These are phyloP conservation scores for Alternaria angustiovoidea DNA, from an alignment of 2,329 filamentous ascomycete genomes.

Conservation along the genomic window DNA sequence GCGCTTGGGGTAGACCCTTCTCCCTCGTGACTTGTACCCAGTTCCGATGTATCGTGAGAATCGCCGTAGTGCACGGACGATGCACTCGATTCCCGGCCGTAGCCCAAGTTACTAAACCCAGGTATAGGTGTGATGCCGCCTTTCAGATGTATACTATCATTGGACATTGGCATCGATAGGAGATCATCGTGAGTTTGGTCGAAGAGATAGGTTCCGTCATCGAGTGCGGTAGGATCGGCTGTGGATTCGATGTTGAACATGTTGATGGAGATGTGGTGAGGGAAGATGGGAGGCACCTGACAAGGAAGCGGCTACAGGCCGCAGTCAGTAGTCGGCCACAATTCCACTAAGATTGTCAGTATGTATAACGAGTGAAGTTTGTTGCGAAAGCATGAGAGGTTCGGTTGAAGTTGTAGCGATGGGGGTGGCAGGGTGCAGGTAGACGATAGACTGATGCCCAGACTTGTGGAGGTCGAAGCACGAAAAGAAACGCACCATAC, in stretches of 20 bases:
- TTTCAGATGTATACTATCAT: slow-evolving; percentile 47
- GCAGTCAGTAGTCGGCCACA: slow-evolving; percentile 28
- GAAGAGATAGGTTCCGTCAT: slow-evolving; percentile 48
- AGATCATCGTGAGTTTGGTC: slow-evolving; percentile 41
- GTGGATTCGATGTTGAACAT: slow-evolving; percentile 49
- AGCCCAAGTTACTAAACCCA: slow-evolving; percentile 48
- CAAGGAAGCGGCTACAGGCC: slow-evolving; percentile 30
- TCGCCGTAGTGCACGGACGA: slow-evolving; percentile 53
- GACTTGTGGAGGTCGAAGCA: slow-evolving; percentile 36
- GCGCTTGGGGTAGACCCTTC: slow-evolving; percentile 43
- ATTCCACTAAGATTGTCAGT: slow-evolving; percentile 22
- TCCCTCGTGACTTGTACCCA: slow-evolving; percentile 43
- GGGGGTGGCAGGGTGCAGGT: slow-evolving; percentile 33
- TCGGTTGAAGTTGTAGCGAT: slow-evolving; percentile 42
- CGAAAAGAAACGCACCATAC: slow-evolving; percentile 33
- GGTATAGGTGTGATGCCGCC: slow-evolving; percentile 39
- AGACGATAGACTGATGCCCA: slow-evolving; percentile 30
- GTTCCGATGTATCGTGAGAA: slow-evolving; percentile 47
- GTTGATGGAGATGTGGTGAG: slow-evolving; percentile 27
- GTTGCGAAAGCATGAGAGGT: slow-evolving; percentile 33
- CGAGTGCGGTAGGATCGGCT: slow-evolving; percentile 44
- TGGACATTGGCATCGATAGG: slow-evolving; percentile 43
- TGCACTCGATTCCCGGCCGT: slow-evolving; percentile 49
- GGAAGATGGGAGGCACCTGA: slow-evolving; percentile 41
- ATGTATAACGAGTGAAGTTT: slow-evolving; percentile 21